Base-by-base conservation (phyloP, 306 rosid species). In the Comarum palustre region DNA sequence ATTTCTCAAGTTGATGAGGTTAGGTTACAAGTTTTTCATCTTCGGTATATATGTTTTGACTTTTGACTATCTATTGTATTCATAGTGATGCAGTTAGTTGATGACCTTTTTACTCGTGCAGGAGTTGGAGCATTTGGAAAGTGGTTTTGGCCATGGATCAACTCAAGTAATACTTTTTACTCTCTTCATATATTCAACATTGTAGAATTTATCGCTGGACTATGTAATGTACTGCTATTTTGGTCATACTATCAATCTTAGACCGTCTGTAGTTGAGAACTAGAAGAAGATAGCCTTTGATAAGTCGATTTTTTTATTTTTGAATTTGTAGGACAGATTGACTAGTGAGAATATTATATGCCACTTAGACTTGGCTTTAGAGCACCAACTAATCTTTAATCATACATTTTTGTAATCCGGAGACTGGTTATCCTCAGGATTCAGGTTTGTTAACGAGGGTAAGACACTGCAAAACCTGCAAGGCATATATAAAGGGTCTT, bases 391-490 rank as follows among this genome's bases (percentile, higher is more conserved):
- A 42, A 16, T 50, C 4, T 0, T 34, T 16, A 34, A 36, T 69
- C 46, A 68, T 34, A 31, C 8, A 0, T 12, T 0, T 29, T 1
- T 75, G 64, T 29, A 54, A 43, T 31, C 32, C 34, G 20, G 13
- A 15, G 48, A 25, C 38, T 74, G 47, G 39, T 29, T 19, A 2
- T 48, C 3, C 20, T 31, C 29, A 85, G 83, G 85, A n/a, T 68
- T 73, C 57, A 29, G 71, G 55, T 65, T 71, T 78, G 60, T 82
- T 39, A 7, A 62, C 43, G 47, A 83, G 90, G 69, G 72, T 80
- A 46, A 76, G 82, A 76, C 71, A 77, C 67, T 86, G 87, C 74
- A 74, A 52, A 52, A 76, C 5, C 68, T 86, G 86, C 79, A 65
- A 81, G 63, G 76, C 70, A 47, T 38, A 62, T 41, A 71, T 83